Conservation (phyloP, 202 grass and related monocot genomes). For the Alloteropsis angusta region DNA sequence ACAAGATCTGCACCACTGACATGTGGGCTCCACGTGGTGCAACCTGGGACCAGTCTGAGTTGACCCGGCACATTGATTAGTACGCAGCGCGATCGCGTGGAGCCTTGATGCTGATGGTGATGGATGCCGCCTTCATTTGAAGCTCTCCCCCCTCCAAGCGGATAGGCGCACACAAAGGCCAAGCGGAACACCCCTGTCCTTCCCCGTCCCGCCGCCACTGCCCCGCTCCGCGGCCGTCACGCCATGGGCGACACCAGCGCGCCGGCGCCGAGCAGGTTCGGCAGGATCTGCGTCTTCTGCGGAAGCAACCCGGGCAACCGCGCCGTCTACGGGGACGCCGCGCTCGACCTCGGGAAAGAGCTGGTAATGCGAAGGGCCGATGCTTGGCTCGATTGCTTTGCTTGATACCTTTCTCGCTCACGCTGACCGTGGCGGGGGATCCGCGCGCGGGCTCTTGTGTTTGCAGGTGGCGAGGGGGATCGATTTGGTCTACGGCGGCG, state of each 20-base stretch:
- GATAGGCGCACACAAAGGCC: not conserved
- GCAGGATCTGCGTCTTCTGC: conserved; percentile 94
- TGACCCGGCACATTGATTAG: conserved; percentile 24
- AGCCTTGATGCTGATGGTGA: too few species aligned
- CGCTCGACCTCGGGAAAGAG: conserved; percentile 74
- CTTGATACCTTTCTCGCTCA: not conserved
- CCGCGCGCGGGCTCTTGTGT: not conserved
- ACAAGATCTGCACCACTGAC: not conserved
- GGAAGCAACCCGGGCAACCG: conserved; percentile 87
- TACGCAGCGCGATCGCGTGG: conserved; percentile 2
- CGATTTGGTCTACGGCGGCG: conserved; percentile 93
- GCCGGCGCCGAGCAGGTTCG: conserved; percentile 41
- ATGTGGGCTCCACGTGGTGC: not conserved
- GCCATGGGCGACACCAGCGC: conserved; percentile 32
- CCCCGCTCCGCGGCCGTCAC: not conserved
- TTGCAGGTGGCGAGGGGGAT: conserved; percentile 67
- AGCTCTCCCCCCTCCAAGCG: not conserved
- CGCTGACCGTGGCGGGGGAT: not conserved
- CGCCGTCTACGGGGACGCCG: conserved; percentile 68
- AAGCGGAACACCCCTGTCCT: conserved; percentile 9
- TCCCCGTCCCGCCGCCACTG: too few species aligned
- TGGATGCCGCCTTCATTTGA: conserved; percentile 43
- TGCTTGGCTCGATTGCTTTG: not conserved
- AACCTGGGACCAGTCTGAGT: not conserved
- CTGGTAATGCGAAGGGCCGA: conserved; percentile 48